Conservation (phyloP, 306 rosid genomes). For the Quercus wislizeni region DNA sequence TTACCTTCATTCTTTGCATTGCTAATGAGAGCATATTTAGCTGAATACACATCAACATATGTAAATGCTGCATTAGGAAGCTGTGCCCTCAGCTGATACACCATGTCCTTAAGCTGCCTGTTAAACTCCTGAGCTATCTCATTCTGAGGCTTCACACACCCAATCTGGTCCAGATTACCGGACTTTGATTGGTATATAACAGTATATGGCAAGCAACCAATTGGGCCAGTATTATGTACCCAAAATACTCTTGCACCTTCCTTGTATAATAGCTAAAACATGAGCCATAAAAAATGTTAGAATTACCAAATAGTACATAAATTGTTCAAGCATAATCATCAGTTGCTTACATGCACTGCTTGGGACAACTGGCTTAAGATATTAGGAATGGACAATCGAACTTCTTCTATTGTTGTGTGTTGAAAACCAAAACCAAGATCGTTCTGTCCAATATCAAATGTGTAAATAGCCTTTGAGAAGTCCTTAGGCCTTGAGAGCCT, state of each 20-base stretch:
- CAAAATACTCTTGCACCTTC: slow-evolving; percentile 80
- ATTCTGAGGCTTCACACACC: slow-evolving; percentile 66
- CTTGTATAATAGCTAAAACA: slow-evolving; percentile 62
- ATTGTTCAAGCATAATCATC: background rate
- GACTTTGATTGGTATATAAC: slow-evolving; percentile 49
- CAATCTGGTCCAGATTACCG: slow-evolving; percentile 51
- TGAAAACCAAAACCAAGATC: slow-evolving; percentile 64
- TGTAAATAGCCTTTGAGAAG: slow-evolving; percentile 71
- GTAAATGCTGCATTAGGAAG: slow-evolving; percentile 57
- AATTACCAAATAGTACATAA: background rate
- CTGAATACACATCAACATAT: slow-evolving; percentile 66
- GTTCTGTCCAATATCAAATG: slow-evolving; percentile 85
- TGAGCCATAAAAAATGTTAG: background rate
- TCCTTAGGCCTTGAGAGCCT: slow-evolving; percentile 65
- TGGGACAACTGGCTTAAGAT: slow-evolving; percentile 47
- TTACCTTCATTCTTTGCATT: slow-evolving; percentile 57
- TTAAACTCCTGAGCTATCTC: slow-evolving; percentile 76
- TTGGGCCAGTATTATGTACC: slow-evolving; percentile 81
- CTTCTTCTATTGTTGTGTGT: slow-evolving; percentile 55
- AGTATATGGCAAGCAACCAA: slow-evolving; percentile 72
- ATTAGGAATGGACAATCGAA: slow-evolving; percentile 57
- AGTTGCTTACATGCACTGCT: slow-evolving; percentile 52
- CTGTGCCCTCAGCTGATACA: slow-evolving; percentile 38
- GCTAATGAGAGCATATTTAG: slow-evolving; percentile 62
- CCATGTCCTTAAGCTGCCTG: slow-evolving; percentile 53